Evolutionary conservation across 2,329 filamentous ascomycete species (phyloP).

Genomic region (Botrytis medusae): DNA sequence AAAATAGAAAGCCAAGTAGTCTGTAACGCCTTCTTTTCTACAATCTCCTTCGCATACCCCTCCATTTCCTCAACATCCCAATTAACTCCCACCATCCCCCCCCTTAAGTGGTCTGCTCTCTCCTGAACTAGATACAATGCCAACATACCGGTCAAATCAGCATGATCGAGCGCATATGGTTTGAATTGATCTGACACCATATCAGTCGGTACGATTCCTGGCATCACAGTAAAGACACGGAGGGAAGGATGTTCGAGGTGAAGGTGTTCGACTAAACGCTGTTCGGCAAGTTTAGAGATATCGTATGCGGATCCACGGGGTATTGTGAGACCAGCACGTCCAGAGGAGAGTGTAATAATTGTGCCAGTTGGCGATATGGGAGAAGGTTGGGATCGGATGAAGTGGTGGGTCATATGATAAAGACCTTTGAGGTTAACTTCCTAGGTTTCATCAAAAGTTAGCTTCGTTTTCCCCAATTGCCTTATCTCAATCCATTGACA

Average conservation of each 20-base stretch:
- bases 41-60: conserved; percentile 35
- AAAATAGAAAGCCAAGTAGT: conserved; percentile 16
- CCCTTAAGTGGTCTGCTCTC: conserved; percentile 40
- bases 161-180: conserved; percentile 41
- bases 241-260: conserved; percentile 45
- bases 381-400: neutral
- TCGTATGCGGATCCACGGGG: neutral
- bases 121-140: conserved; percentile 37
- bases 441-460: neutral
- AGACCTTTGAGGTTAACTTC: conserved; percentile 18
- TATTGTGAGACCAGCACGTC: neutral
- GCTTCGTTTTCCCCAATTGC: neutral
- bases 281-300: conserved; percentile 9
- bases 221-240: conserved; percentile 49
- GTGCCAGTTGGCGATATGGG: neutral
- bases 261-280: neutral
- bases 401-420: conserved; percentile 17
- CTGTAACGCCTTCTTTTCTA: conserved; percentile 33
- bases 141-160: conserved; percentile 38
- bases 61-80: conserved; percentile 43
- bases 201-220: conserved; percentile 48
- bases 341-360: conserved; percentile 1
- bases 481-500: fast-evolving
- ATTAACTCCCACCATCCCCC: conserved; percentile 36
- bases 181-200: conserved; percentile 38